Percentiles rank a stretch among this genome's conserved stretches.
Evolutionary conservation across 768 basidiomycete genomes (phyloP).

Genomic region (Leccinum barrowsii): DNA sequence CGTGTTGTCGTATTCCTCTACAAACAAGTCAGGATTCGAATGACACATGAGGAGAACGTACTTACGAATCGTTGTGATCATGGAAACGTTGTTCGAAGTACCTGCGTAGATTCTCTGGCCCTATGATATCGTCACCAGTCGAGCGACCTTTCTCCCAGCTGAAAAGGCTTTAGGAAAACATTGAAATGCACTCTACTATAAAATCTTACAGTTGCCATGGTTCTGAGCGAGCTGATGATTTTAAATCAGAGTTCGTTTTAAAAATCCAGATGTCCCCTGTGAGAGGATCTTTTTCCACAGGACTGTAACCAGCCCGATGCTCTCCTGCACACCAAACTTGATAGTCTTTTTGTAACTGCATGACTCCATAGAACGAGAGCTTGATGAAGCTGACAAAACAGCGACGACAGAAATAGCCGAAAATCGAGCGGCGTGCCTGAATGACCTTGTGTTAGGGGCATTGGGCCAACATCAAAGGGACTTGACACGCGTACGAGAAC

Average conservation of each 20-base stretch:
- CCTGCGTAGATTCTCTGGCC: conserved; percentile 65
- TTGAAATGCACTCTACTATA: background rate
- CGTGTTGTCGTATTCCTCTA: conserved; percentile 78
- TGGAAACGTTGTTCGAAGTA: conserved; percentile 89
- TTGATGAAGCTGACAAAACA: conserved; percentile 74
- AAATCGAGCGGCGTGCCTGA: conserved; percentile 71
- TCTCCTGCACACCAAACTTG: conserved; percentile 57
- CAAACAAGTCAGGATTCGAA: background rate
- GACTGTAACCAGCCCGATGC: conserved; percentile 44
- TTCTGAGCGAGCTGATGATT: conserved; percentile 59
- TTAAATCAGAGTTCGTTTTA: conserved; percentile 63
- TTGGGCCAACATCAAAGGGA: conserved; percentile 8
- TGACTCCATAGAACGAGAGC: conserved; percentile 70
- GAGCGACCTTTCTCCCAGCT: conserved; percentile 69
- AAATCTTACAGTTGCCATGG: conserved; percentile 54
- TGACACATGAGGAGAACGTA: conserved; percentile 4
- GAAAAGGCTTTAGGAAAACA: background rate
- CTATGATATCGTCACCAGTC: conserved; percentile 65
- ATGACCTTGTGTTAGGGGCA: background rate
- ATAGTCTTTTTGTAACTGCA: conserved; percentile 64
- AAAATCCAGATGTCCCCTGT: conserved; percentile 49
- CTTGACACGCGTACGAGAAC: conserved; percentile 21
- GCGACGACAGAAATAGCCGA: conserved; percentile 78
- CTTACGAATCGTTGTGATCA: conserved; percentile 76
- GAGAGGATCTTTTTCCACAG: conserved; percentile 50